These are phyloP conservation scores for Rhizopus sp. DNA, from an alignment of 371 early-diverging fungal species.

Conservation along the genomic window DNA sequence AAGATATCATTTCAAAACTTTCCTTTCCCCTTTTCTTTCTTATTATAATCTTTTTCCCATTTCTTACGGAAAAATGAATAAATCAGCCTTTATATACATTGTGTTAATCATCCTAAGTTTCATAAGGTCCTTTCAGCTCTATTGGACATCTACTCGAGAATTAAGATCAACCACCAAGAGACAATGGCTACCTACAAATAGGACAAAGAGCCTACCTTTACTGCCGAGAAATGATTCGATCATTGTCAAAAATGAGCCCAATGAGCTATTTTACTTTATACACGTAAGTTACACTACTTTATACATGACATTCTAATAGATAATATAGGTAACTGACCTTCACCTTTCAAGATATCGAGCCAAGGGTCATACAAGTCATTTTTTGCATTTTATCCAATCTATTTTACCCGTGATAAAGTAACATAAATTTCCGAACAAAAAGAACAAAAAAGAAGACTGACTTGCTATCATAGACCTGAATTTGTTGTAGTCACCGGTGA, in stretches of 20 bases:
- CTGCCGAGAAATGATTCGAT: not conserved
- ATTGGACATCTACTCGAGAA: constrained; percentile 20
- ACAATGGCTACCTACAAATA: constrained; percentile 9
- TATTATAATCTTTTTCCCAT: too few species aligned
- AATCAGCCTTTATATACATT: not conserved
- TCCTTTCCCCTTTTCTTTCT: too few species aligned
- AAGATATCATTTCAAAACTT: too few species aligned
- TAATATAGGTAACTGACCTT: constrained; percentile 75
- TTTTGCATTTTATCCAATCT: constrained; percentile 74
- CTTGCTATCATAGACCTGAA: constrained; percentile 44
- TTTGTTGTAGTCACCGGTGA: constrained; percentile 80
- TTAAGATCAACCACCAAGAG: constrained; percentile 18
- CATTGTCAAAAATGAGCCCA: not conserved
- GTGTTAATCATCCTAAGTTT: constrained; percentile 6
- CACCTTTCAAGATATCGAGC: constrained; percentile 76
- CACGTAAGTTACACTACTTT: constrained; percentile 41
- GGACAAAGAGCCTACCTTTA: too few species aligned
- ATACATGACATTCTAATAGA: not conserved
- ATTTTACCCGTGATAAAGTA: constrained; percentile 61
- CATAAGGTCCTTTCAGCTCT: constrained; percentile 10
- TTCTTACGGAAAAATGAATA: too few species aligned
- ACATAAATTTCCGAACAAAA: not conserved
- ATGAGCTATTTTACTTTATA: constrained; percentile 62
- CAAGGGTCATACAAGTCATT: constrained; percentile 73
- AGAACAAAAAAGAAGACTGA: too few species aligned